Conservation (phyloP, 2,329 filamentous ascomycete species). For the Dendrostoma leiphaemia region DNA sequence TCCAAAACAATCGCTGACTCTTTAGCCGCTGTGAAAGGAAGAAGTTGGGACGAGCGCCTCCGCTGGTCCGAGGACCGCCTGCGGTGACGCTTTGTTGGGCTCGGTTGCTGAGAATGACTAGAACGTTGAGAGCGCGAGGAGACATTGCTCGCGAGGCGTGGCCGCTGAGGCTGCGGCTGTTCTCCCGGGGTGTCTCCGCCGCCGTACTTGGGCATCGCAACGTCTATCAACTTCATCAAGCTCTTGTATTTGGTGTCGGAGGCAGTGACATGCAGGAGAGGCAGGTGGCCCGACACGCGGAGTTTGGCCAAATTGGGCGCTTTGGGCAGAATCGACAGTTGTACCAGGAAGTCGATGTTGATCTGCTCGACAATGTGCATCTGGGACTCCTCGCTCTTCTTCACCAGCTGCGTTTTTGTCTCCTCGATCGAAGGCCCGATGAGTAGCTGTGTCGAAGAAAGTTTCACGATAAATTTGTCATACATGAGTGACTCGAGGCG, state of each 20-base stretch:
- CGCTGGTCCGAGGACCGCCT: constrained; percentile 44
- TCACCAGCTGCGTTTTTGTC: constrained; percentile 76
- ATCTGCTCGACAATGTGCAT: constrained; percentile 94
- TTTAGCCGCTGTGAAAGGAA: constrained; percentile 56
- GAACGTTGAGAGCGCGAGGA: constrained; percentile 31
- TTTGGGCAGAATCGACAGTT: constrained; percentile 95
- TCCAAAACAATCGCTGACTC: constrained; percentile 77
- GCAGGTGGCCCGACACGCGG: constrained; percentile 85
- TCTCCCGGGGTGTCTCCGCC: constrained; percentile 43
- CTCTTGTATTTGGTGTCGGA: constrained; percentile 97
- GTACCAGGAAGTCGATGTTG: constrained; percentile 95
- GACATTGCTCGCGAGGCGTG: constrained; percentile 43
- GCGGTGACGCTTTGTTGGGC: constrained; percentile 25
- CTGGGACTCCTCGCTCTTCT: constrained; percentile 64
- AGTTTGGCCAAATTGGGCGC: constrained; percentile 90
- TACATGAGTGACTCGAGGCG: constrained; percentile 93
- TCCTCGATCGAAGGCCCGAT: constrained; percentile 92
- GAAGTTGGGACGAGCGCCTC: constrained; percentile 67
- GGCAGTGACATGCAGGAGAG: constrained; percentile 84
- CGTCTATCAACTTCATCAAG: constrained; percentile 93
- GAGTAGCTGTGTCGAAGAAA: constrained; percentile 91
- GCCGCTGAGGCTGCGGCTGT: constrained; percentile 38
- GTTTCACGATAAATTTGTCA: constrained; percentile 89
- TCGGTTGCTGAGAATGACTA: constrained; percentile 24
- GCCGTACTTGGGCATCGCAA: constrained; percentile 80